Base-by-base conservation (phyloP, 306 rosid species). In the Pachyrhizus erosus region DNA sequence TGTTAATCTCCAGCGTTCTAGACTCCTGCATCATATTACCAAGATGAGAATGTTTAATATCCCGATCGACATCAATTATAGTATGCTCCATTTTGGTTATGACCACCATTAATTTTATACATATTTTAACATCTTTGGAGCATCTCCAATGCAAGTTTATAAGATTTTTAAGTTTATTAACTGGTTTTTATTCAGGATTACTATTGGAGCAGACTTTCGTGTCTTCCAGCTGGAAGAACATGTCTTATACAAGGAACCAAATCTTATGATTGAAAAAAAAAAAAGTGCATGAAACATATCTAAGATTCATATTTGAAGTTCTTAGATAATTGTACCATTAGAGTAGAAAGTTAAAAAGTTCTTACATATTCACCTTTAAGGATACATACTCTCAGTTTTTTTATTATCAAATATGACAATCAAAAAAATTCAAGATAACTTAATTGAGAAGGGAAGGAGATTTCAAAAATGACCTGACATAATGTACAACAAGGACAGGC, bases 1-100 rank as follows among this genome's bases (percentile, higher is more conserved):
- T 94, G 89, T 94, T 94, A 90, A 91, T 92, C 79, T 94, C 97
- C 75, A 94, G 15, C 6, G 98, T 94, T 91, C 97, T 89, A 26
- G 97, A 89, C 66, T 94, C 97, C 97, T 94, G 88, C 58, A 76
- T 84, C 80, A 81, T 55, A 39, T 42, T 46, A 61, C 33, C 34
- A 78, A 4, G 23, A 83, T 14, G 39, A 37, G 17, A 23, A 26
- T 48, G 42, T 29, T 67, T 51, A 46, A 67, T 66, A 37, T 68
- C 39, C 55, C 2, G 7, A 39, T 48, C 33, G 34, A 75, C 17
- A 21, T 23, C 21, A 73, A 23, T 58, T 33, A 51, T 55, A 10
- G 1, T 20, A 80, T 80, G 31, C 20, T 10, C 27, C 21, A 37
- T 61, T 46, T 39, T 27, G 12, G 68, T 10, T 24, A 37, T 67